These are phyloP conservation scores for Pythium sukuiense DNA, from an alignment of 352 stramenopile genomes.

Conservation along the genomic window DNA sequence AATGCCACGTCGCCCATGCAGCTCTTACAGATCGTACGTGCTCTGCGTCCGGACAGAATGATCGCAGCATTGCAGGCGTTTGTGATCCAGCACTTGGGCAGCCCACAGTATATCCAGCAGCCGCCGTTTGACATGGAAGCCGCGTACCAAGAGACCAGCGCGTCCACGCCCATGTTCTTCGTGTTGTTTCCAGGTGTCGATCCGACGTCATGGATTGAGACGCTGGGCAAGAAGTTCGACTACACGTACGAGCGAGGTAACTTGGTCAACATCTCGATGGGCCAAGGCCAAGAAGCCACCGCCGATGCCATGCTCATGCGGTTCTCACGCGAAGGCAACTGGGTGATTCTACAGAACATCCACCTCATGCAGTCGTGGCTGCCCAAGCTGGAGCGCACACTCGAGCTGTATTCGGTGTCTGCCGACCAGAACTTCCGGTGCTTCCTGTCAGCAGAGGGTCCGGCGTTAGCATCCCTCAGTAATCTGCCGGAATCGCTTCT, in stretches of 20 bases:
- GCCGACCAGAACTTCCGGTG: constrained; percentile 93
- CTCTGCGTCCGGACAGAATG: constrained; percentile 84
- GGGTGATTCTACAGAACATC: constrained; percentile 92
- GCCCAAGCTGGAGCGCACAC: constrained; percentile 72
- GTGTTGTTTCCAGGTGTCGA: constrained; percentile 92
- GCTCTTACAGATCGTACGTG: constrained; percentile 77
- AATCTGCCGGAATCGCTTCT: constrained; percentile 90
- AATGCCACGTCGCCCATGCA: constrained; percentile 44
- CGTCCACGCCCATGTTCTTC: constrained; percentile 92
- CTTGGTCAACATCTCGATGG: constrained; percentile 88
- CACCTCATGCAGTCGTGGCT: constrained; percentile 92
- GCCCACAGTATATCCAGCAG: constrained; percentile 70
- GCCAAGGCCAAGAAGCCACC: constrained; percentile 81
- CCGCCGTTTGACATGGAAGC: constrained; percentile 87
- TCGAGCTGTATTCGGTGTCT: constrained; percentile 76
- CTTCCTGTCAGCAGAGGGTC: constrained; percentile 92
- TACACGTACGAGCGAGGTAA: constrained; percentile 79
- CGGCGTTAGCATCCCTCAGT: constrained; percentile 73
- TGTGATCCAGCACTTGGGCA: constrained; percentile 50
- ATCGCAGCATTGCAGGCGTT: constrained; percentile 70
- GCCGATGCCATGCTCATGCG: constrained; percentile 71
- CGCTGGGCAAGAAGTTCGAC: constrained; percentile 79
- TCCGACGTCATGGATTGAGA: constrained; percentile 81
- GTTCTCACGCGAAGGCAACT: constrained; percentile 77
- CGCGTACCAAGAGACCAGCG: constrained; percentile 86